Evolutionary conservation across 495 filamentous ascomycete species (phyloP).

Genomic region (Lasiosphaeria ovina): DNA sequence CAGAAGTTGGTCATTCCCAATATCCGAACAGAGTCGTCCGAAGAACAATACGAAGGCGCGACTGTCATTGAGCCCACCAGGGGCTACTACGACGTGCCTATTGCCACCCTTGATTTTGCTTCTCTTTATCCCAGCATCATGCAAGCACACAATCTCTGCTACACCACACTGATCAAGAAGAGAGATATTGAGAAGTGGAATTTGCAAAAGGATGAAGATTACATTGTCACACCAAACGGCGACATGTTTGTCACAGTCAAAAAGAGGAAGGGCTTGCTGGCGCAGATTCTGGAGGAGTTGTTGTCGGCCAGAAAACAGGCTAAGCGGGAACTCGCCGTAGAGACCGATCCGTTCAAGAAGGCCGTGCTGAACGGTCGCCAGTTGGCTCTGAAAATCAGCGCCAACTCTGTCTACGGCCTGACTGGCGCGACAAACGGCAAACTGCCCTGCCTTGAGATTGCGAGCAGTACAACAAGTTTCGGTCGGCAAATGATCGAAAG

Average conservation of each 20-base stretch:
- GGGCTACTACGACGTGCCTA: slow-evolving; percentile 89
- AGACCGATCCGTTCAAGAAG: slow-evolving; percentile 96
- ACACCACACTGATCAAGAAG: slow-evolving; percentile 90
- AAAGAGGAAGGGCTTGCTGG: slow-evolving; percentile 85
- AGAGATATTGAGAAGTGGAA: slow-evolving; percentile 67
- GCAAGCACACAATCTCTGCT: slow-evolving; percentile 97
- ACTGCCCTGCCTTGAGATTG: slow-evolving; percentile 90
- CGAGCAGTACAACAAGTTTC: slow-evolving; percentile 92
- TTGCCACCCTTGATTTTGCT: slow-evolving; percentile 98
- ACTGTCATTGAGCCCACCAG: slow-evolving; percentile 95
- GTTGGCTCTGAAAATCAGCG: slow-evolving; percentile 92
- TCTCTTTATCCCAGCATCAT: slow-evolving; percentile 99
- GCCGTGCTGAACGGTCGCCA: slow-evolving; percentile 97
- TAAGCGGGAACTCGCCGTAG: slow-evolving; percentile 83
- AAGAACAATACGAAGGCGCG: slow-evolving; percentile 94
- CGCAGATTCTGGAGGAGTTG: slow-evolving; percentile 93
- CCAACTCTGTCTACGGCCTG: slow-evolving; percentile 97
- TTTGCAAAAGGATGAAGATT: slow-evolving; percentile 84
- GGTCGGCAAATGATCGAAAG: slow-evolving; percentile 98
- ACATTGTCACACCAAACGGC: slow-evolving; percentile 90
- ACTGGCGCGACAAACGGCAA: slow-evolving; percentile 96
- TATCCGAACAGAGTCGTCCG: slow-evolving; percentile 56
- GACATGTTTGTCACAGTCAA: slow-evolving; percentile 90
- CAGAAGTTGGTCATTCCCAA: slow-evolving; percentile 94
- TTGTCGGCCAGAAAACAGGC: slow-evolving; percentile 86